Base-by-base conservation (phyloP, 2,329 filamentous ascomycete species). In the Verruconis gallopava region DNA sequence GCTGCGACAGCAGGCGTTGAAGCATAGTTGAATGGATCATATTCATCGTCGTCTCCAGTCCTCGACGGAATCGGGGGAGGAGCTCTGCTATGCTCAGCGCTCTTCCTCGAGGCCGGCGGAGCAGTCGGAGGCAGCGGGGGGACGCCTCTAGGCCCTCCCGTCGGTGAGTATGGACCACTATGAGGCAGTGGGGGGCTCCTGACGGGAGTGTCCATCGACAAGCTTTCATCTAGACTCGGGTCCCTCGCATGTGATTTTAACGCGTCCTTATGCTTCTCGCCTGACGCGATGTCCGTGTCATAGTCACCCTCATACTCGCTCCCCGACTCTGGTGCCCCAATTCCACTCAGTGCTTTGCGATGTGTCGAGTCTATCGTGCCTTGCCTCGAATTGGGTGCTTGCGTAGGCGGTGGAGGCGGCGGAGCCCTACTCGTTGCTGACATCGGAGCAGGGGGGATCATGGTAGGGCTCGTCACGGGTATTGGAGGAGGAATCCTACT, bases 251-350 rank as follows among this genome's bases (percentile, higher is more conserved):
- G 85, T 5, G 84, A 67, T 59, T 89, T 93, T 47, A 96, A 62
- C 1, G 89, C 88, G 63, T 94, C 89, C 61, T 93, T 95, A 60
- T 94, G 85, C 43, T 83, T 85, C n/a, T 77, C 85, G 6, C 85
- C 81, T n/a, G 88, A 85, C 2, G 82, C 88, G 55, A 96, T 96
- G 57, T 96, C 91, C 4, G 91, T 96, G 52, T 96, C 91, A 57
- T 96, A 96, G 55, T 96, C 91, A 4, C 89, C 91, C 56, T 98
- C 91, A 55, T 96, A 96, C 55, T 95, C 89, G 0, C 85, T 93
- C 22, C 85, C 73, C 53, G 93, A 86, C 45, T 82, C 85, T n/a
- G 25, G 25, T 30, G 6, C 9, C 25, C n/a, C 9, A 19, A 77
- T 79, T 12, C 80, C 79, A 32, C 72, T 63, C 2, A 47, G 30